Evolutionary conservation across 2,329 filamentous ascomycete species (phyloP).

Genomic region (Curvularia lunata): DNA sequence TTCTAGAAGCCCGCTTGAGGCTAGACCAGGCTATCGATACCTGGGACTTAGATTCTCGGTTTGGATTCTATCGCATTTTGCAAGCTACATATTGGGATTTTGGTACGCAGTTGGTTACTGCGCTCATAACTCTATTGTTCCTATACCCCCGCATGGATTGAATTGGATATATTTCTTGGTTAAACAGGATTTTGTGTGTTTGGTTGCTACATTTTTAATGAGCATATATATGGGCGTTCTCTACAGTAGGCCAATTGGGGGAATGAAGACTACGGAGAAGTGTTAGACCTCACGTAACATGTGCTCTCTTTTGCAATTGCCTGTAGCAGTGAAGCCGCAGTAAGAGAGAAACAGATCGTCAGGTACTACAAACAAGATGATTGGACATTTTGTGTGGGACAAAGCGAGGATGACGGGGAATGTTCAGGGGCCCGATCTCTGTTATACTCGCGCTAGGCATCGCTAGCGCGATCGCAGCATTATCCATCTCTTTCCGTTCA

Average conservation of each 20-base stretch:
- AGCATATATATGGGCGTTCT: slow-evolving; percentile 1
- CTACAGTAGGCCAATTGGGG: neutral
- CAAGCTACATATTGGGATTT: neutral
- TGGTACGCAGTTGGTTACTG: slow-evolving; percentile 4
- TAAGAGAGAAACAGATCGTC: too few relatives aligned
- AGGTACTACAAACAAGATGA: too few relatives aligned
- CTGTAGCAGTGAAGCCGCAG: neutral
- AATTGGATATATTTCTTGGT: slow-evolving; percentile 10
- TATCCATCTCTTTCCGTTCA: neutral
- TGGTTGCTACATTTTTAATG: neutral
- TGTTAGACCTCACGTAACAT: neutral
- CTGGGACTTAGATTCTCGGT: slow-evolving; percentile 9
- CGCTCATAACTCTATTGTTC: slow-evolving; percentile 9
- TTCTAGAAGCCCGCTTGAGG: slow-evolving; percentile 7
- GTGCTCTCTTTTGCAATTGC: neutral
- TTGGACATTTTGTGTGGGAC: neutral
- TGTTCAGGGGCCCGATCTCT: slow-evolving; percentile 6
- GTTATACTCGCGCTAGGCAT: slow-evolving; percentile 6
- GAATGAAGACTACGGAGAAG: neutral
- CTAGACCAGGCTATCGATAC: neutral
- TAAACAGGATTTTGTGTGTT: slow-evolving; percentile 1
- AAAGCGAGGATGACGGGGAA: neutral
- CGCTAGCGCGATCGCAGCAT: slow-evolving; percentile 14
- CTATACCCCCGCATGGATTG: slow-evolving; percentile 15
- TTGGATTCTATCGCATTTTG: slow-evolving; percentile 10